A percentile compares a stretch with the other conserved stretches of the same genome.
Conservation (phyloP, 148 eudicot genomes). For the Chenopodium album region DNA sequence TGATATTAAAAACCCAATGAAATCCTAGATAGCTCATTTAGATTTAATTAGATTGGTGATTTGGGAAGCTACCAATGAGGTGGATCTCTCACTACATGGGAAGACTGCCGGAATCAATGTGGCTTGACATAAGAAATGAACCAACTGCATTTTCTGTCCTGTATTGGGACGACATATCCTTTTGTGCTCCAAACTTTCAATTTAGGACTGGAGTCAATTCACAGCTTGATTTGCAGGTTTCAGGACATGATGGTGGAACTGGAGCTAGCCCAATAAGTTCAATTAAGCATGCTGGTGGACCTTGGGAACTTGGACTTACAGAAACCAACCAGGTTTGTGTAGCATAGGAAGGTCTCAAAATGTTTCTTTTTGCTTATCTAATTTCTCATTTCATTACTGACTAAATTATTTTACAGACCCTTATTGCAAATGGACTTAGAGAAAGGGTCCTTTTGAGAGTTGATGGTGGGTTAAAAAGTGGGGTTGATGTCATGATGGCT, state of each 20-base stretch:
- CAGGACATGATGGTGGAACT: conserved; percentile 99
- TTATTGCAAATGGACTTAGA: conserved; percentile 84
- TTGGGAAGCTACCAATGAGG: neutral
- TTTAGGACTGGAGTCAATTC: neutral
- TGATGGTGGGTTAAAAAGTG: conserved; percentile 99
- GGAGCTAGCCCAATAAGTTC: conserved; percentile 99
- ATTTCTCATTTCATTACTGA: conserved; percentile 8
- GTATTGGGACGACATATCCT: neutral
- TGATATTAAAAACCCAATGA: neutral
- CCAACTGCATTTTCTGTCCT: neutral
- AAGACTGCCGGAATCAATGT: neutral
- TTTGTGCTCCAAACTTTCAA: neutral
- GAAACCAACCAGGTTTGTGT: conserved; percentile 89
- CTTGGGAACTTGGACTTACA: conserved; percentile 99
- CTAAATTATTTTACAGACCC: conserved; percentile 47
- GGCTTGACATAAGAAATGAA: neutral
- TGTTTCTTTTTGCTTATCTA: conserved; percentile 4
- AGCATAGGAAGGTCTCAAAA: conserved; percentile 9
- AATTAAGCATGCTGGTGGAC: conserved; percentile 99
- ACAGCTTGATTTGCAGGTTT: conserved; percentile 59
- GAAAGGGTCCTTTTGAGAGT: conserved; percentile 98
- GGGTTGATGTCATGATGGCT: conserved; percentile 96
- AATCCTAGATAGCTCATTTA: neutral
- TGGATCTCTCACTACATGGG: neutral
- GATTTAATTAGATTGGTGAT: neutral